Conservation (phyloP, 768 basidiomycete genomes). For the Russula sp. region DNA sequence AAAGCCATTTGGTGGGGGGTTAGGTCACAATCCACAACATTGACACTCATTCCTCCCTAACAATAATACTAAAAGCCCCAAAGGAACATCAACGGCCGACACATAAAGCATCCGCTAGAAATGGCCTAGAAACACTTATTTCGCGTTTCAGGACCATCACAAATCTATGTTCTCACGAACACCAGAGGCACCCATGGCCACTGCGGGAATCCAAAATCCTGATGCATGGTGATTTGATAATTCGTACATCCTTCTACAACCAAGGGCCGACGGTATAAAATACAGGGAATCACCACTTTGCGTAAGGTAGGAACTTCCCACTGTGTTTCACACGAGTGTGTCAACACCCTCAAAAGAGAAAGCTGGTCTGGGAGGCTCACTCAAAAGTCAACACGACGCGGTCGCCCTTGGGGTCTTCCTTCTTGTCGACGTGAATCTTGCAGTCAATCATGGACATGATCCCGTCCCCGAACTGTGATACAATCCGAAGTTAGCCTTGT, state of each 20-base stretch:
- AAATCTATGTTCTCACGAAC: background rate
- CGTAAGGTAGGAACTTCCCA: slow-evolving; percentile 72
- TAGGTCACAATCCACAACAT: background rate
- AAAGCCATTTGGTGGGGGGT: background rate
- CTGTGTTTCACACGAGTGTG: slow-evolving; percentile 29
- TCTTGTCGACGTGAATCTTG: slow-evolving; percentile 57
- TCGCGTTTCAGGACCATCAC: background rate
- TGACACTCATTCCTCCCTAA: background rate
- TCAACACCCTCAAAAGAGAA: background rate
- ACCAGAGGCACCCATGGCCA: no score
- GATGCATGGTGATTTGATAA: background rate
- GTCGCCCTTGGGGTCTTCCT: slow-evolving; percentile 71
- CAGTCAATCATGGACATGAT: slow-evolving; percentile 91
- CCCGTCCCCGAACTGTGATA: slow-evolving; percentile 69
- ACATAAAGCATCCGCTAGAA: background rate
- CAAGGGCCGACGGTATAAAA: background rate
- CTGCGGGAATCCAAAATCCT: background rate
- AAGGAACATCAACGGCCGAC: background rate
- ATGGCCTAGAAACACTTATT: background rate
- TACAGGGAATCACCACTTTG: slow-evolving; percentile 43
- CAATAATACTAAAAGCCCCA: background rate
- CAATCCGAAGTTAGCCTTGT: background rate
- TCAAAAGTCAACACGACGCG: slow-evolving; percentile 75
- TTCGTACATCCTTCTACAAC: background rate
- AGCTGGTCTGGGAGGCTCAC: slow-evolving; percentile 35